Evolutionary conservation across 176 grass and related monocot species (phyloP).

Genomic region (Oryza coarctata): DNA sequence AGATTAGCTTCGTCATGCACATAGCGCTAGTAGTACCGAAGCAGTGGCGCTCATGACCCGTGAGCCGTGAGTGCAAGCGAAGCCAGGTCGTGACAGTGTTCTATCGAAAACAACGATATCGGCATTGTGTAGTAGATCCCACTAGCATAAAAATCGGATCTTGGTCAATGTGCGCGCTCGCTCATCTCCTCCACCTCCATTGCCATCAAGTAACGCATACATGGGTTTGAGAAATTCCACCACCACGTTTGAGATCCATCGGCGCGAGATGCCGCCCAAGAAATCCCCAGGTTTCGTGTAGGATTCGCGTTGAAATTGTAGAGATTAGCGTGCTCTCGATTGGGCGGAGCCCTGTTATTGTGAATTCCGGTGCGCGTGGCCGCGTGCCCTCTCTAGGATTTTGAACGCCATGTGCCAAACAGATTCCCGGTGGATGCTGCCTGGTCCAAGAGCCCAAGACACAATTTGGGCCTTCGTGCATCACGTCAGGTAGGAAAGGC

Average conservation of each 20-base stretch:
- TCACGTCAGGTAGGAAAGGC: no score
- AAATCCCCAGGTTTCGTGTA: background rate
- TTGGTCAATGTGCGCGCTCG: background rate
- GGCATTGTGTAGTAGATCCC: background rate
- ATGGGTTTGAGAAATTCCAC: background rate
- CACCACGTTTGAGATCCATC: background rate
- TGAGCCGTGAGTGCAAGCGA: background rate
- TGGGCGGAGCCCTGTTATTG: no score
- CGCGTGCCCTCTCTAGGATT: background rate
- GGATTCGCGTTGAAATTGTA: background rate
- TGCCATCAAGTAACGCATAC: background rate
- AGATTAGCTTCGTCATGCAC: background rate
- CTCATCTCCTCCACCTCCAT: background rate
- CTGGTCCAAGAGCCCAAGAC: background rate
- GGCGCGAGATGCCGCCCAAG: background rate
- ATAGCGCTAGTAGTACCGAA: background rate
- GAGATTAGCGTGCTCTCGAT: background rate
- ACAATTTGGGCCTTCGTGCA: no score
- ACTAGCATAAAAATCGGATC: background rate
- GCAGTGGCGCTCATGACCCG: background rate
- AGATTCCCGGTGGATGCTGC: background rate
- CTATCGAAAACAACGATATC: background rate
- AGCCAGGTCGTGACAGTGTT: background rate
- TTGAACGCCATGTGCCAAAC: background rate
- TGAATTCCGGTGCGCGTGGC: background rate